phyloP scores from a whole-genome alignment of 495 filamentous ascomycete species.

The Stereocaulon alpinum region DNA sequence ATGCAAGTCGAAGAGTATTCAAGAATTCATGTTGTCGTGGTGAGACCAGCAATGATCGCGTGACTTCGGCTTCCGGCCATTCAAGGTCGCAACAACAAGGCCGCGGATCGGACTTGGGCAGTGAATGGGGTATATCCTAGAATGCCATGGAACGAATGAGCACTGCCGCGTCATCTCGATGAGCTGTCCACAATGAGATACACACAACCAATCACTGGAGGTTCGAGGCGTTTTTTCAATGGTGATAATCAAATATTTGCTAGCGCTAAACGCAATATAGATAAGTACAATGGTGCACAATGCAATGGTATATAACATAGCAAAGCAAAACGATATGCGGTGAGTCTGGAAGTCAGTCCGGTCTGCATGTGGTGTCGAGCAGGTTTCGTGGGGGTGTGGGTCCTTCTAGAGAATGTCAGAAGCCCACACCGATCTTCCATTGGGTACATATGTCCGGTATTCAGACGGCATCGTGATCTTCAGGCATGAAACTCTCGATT shows the following conservation, averaged over 20 bases:
- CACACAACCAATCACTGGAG: too few species aligned
- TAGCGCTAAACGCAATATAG: background rate
- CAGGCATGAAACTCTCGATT: background rate
- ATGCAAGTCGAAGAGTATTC: background rate
- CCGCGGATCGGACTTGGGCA: background rate
- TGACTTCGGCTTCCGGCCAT: background rate
- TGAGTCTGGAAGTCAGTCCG: background rate
- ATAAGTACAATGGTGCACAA: background rate
- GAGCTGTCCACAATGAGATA: background rate
- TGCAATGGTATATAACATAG: background rate
- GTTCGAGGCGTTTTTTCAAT: too few species aligned
- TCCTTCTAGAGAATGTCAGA: background rate
- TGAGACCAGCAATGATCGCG: background rate
- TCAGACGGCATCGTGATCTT: background rate
- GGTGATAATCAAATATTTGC: too few species aligned
- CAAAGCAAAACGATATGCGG: background rate
- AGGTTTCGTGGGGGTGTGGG: background rate
- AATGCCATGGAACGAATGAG: background rate
- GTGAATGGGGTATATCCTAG: background rate
- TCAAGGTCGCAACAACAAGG: too few species aligned
- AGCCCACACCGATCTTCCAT: background rate
- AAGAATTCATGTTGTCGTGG: background rate
- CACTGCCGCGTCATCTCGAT: background rate
- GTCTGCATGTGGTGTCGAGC: background rate
- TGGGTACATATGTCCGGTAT: background rate